Evolutionary conservation across 2,329 filamentous ascomycete genomes (phyloP).

Genomic region (Knufia fluminis): DNA sequence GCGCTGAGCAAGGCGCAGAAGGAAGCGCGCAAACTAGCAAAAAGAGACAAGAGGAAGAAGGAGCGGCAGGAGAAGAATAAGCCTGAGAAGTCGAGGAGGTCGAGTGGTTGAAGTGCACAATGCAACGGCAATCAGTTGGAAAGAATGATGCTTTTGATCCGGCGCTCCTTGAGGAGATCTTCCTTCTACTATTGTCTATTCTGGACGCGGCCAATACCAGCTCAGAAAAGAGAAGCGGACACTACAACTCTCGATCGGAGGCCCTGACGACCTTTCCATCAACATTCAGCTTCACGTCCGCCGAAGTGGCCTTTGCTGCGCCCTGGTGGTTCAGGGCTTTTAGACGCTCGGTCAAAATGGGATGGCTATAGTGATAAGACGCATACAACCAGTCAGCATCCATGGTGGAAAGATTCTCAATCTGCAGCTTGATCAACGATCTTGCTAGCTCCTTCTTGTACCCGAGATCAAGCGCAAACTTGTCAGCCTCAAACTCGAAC

Average conservation of each 20-base stretch:
- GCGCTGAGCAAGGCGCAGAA: constrained; percentile 30
- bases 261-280: constrained; percentile 56
- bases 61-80: constrained; percentile 33
- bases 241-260: constrained; percentile 65
- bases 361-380: constrained; percentile 97
- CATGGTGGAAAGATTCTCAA: constrained; percentile 97
- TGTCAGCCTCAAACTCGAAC: constrained; percentile 92
- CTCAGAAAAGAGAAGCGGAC: neutral
- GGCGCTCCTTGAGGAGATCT: neutral
- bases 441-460: constrained; percentile 74
- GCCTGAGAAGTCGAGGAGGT: constrained; percentile 19
- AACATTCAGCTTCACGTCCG: constrained; percentile 38
- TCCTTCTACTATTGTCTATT: neutral
- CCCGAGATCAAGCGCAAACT: constrained; percentile 75
- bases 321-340: constrained; percentile 84
- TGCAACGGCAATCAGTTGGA: constrained; percentile 8
- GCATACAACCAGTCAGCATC: constrained; percentile 98
- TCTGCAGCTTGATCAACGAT: constrained; percentile 92
- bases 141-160: neutral
- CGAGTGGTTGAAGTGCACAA: constrained; percentile 1
- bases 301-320: constrained; percentile 42
- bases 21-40: constrained; percentile 45
- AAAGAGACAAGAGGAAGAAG: constrained; percentile 45
- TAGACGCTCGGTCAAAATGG: constrained; percentile 86
- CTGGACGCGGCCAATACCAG: neutral